These are phyloP conservation scores for Lagenaria siceraria DNA, from an alignment of 306 rosid genomes.

Conservation along the genomic window DNA sequence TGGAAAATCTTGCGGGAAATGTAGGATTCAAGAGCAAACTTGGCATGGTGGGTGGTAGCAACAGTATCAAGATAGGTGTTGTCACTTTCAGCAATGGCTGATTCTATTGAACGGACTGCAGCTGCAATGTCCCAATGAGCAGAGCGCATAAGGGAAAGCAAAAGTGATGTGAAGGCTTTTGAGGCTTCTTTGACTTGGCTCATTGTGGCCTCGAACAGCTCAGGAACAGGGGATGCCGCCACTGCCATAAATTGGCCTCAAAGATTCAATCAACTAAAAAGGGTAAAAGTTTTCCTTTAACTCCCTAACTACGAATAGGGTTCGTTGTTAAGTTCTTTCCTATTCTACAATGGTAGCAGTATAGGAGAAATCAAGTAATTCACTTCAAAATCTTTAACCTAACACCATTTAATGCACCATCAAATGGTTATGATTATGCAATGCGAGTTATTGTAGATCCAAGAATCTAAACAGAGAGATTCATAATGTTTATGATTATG, in stretches of 20 bases:
- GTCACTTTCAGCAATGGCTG: slow-evolving; percentile 41
- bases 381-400: background rate
- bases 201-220: slow-evolving; percentile 59
- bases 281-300: background rate
- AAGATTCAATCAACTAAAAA: background rate
- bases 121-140: slow-evolving; percentile 94
- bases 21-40: slow-evolving; percentile 78
- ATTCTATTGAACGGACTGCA: slow-evolving; percentile 90
- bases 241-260: slow-evolving; percentile 20
- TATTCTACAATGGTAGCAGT: background rate
- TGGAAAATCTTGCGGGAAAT: slow-evolving; percentile 66
- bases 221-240: slow-evolving; percentile 49
- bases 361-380: background rate
- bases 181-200: slow-evolving; percentile 66
- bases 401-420: background rate
- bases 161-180: slow-evolving; percentile 64
- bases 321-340: background rate
- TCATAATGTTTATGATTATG: background rate
- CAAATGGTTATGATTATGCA: background rate
- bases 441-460: background rate
- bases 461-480: background rate
- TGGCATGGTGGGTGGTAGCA: slow-evolving; percentile 44
- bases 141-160: slow-evolving; percentile 81
- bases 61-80: slow-evolving; percentile 17
- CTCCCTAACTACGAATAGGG: background rate